Percentiles rank a stretch among this genome's conserved stretches.
These are phyloP conservation scores for Solanum dulcamara DNA, from an alignment of 257 asterid genomes.

Conservation along the genomic window DNA sequence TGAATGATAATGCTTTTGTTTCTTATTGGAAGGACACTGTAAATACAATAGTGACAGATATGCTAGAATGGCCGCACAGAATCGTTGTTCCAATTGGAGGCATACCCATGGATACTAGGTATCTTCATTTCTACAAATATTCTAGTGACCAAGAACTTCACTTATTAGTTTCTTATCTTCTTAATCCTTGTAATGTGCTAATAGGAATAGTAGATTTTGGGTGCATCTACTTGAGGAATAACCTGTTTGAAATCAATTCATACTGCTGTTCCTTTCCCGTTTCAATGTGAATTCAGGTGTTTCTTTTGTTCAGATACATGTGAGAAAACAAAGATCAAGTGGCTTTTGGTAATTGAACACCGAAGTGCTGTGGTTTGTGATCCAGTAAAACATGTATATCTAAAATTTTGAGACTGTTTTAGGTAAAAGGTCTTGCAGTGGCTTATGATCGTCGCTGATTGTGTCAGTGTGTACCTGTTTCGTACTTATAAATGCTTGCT, in stretches of 20 bases:
- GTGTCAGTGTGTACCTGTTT: not conserved
- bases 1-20: constrained; percentile 19
- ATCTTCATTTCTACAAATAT: constrained; percentile 1
- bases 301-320: not conserved
- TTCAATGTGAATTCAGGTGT: not conserved
- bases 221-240: not conserved
- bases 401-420: not conserved
- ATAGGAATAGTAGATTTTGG: not conserved
- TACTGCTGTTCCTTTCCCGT: not conserved
- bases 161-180: not conserved
- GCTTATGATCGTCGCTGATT: not conserved
- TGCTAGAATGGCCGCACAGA: constrained; percentile 99
- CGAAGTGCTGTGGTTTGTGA: not conserved
- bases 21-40: constrained; percentile 65
- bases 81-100: constrained; percentile 98
- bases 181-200: not conserved
- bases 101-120: constrained; percentile 73
- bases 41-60: constrained; percentile 65
- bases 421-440: not conserved
- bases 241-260: not conserved
- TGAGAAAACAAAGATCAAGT: not conserved
- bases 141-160: not conserved
- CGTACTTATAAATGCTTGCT: not conserved
- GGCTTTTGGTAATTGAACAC: not conserved
- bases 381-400: not conserved